Evolutionary conservation across 768 basidiomycete species (phyloP), one percentile per base, ranked within the genome.

Genomic region (Pisolithus microcarpus): DNA sequence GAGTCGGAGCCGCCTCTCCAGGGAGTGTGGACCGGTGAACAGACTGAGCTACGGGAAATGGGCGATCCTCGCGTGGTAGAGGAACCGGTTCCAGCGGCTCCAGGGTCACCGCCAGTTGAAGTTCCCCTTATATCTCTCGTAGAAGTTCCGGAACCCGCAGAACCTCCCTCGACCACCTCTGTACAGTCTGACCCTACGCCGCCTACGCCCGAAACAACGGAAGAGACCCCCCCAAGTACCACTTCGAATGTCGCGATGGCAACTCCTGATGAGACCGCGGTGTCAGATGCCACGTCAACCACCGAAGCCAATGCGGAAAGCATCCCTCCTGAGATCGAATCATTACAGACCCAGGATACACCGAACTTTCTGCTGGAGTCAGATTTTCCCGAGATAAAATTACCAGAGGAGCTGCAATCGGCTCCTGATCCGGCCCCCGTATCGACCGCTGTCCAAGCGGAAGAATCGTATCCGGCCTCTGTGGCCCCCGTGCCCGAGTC

Each of bases 51-150:
- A 18, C 64, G 66, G 44, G 65, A 66, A 9, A 47, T 54, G 16
- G 49, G 50, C 18, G 64, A 65, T 46, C 43, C 47, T 23, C 59
- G 26, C 19, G 56, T 28, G 42, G 30, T 7, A 26, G 46, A 63
- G 13, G 66, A 68, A 4, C 23, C 52, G 24, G 55, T 52, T 18
- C 4, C 55, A 13, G 45, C 55, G 34, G 52, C 30, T 38, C 43
- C 65, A 13, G 36, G 59, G 23, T 68, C 65, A 50, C 67, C 65
- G 3, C 61, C 65, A 9, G 58, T 65, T 16, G 65, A 56, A 39
- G 48, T 65, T 15, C 50, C 61, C 1, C 58, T 68, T 28, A 58
- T 65, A 24, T 59, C 63, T 16, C 55, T 67, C 11, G 58, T 58
- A 37, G 63, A 61, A 15, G 45, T 53, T 4, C 18, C 60, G 18